Evolutionary conservation across 2,329 filamentous ascomycete species (phyloP), one percentile per base, ranked within the genome.

Genomic region (Neofusicoccum sp.): DNA sequence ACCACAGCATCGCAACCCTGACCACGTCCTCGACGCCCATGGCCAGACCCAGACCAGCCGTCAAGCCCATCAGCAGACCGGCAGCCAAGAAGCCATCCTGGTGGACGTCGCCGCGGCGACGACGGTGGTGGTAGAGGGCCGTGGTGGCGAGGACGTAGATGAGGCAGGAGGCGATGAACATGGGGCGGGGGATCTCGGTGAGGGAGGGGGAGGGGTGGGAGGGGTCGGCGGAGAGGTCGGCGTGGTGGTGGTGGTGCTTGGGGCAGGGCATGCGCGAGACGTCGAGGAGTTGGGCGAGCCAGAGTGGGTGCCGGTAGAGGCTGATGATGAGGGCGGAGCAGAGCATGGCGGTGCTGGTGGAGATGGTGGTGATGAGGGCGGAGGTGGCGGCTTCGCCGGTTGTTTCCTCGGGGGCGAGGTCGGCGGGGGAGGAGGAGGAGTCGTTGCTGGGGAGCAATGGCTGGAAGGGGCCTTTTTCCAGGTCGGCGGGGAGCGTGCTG

Each of bases 181-280:
- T 28, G 41, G 54, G 54, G 54, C 54, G 54, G n/a, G 54, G 54
- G 54, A 58, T 58, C n/a, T 58, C 54, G 54, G 41, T 45, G 54
- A 58, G 45, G 54, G 45, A 47, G 54, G 28, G 41, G 8, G 54
- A 58, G 41, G 54, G 54, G 31, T 58, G 54, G 41, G 22, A 22
- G 22, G 22, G 22, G 22, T 22, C 22, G 22, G 22, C 22, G 2
- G 1, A 1, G 22, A 2, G 22, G 22, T 22, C 22, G 22, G 22
- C 22, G 22, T 22, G 22, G 22, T 22, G 22, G n/a, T 58, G 54
- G 29, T 47, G 16, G 9, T 39, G 54, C 39, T 58, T 39, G 39
- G 29, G 22, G 54, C 54, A 58, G 29, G 54, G 54, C 54, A 58
- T 45, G 41, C 54, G 54, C 14, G 54, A 58, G 31, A 58, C 39